These are phyloP conservation scores for Urochloa ruziziensis DNA, from an alignment of 176 grass and related monocot genomes.

Conservation along the genomic window DNA sequence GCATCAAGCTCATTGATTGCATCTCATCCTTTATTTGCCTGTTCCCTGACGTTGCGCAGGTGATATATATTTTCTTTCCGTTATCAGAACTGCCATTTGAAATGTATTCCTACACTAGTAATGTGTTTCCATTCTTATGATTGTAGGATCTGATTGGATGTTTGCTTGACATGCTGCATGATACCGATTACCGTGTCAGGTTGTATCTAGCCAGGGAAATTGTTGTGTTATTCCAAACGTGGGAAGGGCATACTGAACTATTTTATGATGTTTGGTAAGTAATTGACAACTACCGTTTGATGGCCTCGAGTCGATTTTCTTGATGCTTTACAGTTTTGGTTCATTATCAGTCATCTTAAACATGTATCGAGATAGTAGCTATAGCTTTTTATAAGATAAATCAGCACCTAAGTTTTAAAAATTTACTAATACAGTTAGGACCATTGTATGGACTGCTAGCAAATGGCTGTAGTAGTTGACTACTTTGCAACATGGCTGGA, in stretches of 20 bases:
- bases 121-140: constrained; percentile 15
- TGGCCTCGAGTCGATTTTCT: background rate
- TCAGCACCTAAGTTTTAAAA: background rate
- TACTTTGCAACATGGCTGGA: background rate
- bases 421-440: background rate
- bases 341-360: background rate
- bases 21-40: constrained; percentile 75
- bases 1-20: constrained; percentile 77
- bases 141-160: constrained; percentile 74
- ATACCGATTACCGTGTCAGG: constrained; percentile 90
- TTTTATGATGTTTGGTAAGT: constrained; percentile 89
- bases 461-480: background rate
- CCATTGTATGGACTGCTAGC: background rate
- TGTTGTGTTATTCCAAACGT: constrained; percentile 78
- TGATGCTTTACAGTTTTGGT: background rate
- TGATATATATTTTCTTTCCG: constrained; percentile 33
- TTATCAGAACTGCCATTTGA: constrained; percentile 12
- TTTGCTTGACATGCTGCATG: constrained; percentile 91
- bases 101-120: background rate
- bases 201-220: constrained; percentile 86
- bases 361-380: background rate
- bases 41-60: constrained; percentile 73
- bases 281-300: background rate
- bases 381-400: background rate
- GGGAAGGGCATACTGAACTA: constrained; percentile 90